phyloP scores from a whole-genome alignment of 169 alveolate genomes.

The Theileria luwenshuni region DNA sequence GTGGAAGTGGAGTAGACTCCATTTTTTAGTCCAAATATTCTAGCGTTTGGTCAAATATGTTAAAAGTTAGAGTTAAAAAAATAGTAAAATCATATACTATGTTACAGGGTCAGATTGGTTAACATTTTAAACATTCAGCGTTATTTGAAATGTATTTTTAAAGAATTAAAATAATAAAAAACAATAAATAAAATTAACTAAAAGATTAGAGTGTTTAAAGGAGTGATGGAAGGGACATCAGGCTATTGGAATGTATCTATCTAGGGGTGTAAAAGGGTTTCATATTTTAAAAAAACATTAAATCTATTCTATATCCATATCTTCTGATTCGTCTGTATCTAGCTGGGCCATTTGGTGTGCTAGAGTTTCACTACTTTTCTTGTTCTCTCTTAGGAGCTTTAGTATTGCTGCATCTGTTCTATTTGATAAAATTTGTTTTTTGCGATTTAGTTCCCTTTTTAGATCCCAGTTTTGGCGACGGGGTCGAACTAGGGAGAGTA shows the following conservation, averaged over 20 bases:
- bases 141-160: neutral
- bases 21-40: neutral
- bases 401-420: conserved; percentile 80
- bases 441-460: conserved; percentile 79
- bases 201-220: conserved; percentile 1
- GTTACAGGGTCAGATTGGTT: neutral
- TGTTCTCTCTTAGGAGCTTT: conserved; percentile 67
- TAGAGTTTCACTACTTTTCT: conserved; percentile 3
- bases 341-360: conserved; percentile 25
- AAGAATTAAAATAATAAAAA: neutral
- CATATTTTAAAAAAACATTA: neutral
- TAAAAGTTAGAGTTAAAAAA: too few species aligned
- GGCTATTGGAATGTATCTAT: neutral
- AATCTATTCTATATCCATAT: conserved; percentile 27
- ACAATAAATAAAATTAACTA: too few species aligned
- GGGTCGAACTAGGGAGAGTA: conserved; percentile 60
- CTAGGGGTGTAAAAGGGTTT: neutral
- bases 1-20: conserved; percentile 34
- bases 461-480: conserved; percentile 74
- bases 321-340: conserved; percentile 27
- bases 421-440: conserved; percentile 68
- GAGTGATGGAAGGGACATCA: neutral
- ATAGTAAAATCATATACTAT: neutral
- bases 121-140: neutral
- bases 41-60: neutral